Base-by-base conservation (phyloP, 371 early-diverging fungal genomes). In the Gilbertella persicaria region DNA sequence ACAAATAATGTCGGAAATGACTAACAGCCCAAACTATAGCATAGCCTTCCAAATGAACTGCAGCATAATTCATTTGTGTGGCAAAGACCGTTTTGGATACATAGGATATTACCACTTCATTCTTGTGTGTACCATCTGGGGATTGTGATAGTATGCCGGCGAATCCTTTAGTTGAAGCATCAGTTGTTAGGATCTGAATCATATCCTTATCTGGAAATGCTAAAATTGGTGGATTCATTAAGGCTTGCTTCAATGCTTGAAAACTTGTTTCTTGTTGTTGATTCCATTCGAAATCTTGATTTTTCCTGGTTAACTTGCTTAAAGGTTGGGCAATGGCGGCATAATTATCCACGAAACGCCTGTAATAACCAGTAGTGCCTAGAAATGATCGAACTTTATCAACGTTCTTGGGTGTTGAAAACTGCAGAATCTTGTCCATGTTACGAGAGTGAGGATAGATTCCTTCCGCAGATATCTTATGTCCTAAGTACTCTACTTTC, bases 81-180 rank as follows among this genome's bases (percentile, higher is more conserved):
- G 28, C 36, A 9, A 5, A 24, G 1, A 70, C 35, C 2, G 45
- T 16, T 23, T 48, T 64, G 0, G 62, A 63, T 7, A 48, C 62
- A 54, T 55, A 66, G 1, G 52, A 21, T 0, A 63, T 58, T 3
- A 63, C 65, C 5, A 45, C 19, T 28, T 59, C 68, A 35, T 58
- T 50, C 25, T 53, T 16, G 5, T 25, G 23, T 0, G 50, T 1
- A 24, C 64, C 64, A 25, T 67, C 51, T 3, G 59, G 52, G 2
- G 45, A 30, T 59, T 79, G 78, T 3, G 57, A 58, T 0, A 82
- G 45, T 0, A 76, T 62, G 0, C 59, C 71, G 0, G 63, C 77
- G 19, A 77, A 14, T 2, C 70, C 82, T 8, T 26, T 5, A 12
- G 35, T 28, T 0, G 66, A 69, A 0, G 75, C 78, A 48, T 78